phyloP scores from a whole-genome alignment of 2,329 filamentous ascomycete genomes.

The Fusarium equiseti region DNA sequence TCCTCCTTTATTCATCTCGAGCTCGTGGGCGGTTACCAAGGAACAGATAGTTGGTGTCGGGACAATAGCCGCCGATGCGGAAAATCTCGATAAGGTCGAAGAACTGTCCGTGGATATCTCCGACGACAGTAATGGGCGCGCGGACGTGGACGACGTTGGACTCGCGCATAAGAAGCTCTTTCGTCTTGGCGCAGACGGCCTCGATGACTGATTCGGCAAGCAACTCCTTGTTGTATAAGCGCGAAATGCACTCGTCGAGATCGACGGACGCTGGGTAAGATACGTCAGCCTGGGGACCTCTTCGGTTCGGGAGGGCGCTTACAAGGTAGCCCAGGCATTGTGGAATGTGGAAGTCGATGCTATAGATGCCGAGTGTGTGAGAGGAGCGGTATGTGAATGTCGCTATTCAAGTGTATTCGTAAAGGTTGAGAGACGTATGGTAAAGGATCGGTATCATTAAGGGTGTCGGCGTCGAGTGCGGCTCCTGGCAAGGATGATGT shows the following conservation, averaged over 20 bases:
- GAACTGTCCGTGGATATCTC: constrained; percentile 98
- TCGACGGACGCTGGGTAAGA: constrained; percentile 83
- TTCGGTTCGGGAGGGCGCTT: constrained; percentile 46
- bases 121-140: constrained; percentile 95
- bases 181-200: constrained; percentile 98
- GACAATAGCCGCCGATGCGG: constrained; percentile 96
- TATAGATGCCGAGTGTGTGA: constrained; percentile 5
- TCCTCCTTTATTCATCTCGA: neutral
- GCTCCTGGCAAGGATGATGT: constrained; percentile 53
- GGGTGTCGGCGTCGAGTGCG: constrained; percentile 49
- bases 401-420: constrained; percentile 21
- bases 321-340: constrained; percentile 70
- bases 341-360: constrained; percentile 43
- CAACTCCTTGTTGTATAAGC: constrained; percentile 96
- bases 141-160: constrained; percentile 99
- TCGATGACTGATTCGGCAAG: constrained; percentile 98
- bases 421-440: constrained; percentile 18
- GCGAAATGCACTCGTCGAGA: constrained; percentile 97
- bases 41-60: constrained; percentile 98
- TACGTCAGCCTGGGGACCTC: constrained; percentile 30
- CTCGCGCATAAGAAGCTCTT: constrained; percentile 99
- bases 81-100: constrained; percentile 99
- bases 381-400: constrained; percentile 2
- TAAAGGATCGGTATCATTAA: constrained; percentile 60
- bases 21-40: constrained; percentile 70